Conservation (phyloP, 164 flowering plant species). For the Tetrastigma voinierianum region DNA sequence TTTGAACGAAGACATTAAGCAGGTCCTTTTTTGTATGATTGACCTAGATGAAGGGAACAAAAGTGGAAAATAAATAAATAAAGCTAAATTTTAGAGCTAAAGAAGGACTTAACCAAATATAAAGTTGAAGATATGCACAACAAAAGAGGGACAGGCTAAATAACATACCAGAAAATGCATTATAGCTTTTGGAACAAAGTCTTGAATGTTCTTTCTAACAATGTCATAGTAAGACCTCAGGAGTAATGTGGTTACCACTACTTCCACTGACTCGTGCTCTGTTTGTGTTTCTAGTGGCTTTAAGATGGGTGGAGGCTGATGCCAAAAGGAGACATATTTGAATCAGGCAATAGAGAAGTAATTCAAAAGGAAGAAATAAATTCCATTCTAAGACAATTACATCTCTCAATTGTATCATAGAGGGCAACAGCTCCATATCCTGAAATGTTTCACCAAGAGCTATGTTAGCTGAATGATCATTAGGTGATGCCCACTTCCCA, state of each 20-base stretch:
- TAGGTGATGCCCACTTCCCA: slow-evolving; percentile 18
- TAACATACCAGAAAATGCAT: slow-evolving; percentile 58
- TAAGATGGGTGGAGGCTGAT: slow-evolving; percentile 37
- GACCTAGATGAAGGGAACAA: slow-evolving; percentile 26
- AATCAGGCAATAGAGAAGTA: not conserved
- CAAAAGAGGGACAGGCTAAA: not conserved
- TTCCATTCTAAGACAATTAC: slow-evolving; percentile 10
- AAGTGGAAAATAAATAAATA: not conserved
- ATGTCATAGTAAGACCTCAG: slow-evolving; percentile 50
- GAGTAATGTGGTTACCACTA: slow-evolving; percentile 39
- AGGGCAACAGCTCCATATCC: slow-evolving; percentile 12
- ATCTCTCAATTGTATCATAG: slow-evolving; percentile 33
- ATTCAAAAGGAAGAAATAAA: not conserved
- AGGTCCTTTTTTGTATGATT: slow-evolving; percentile 47
- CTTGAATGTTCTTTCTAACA: slow-evolving; percentile 48
- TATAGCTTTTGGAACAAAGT: slow-evolving; percentile 52
- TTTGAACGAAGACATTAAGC: slow-evolving; percentile 35
- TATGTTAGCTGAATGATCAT: slow-evolving; percentile 11
- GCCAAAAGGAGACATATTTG: not conserved
- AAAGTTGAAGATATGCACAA: not conserved
- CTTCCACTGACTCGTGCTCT: slow-evolving; percentile 34
- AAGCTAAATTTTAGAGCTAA: not conserved
- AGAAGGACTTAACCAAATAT: not conserved
- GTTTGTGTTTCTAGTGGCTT: slow-evolving; percentile 27
- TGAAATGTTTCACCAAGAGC: slow-evolving; percentile 15